Evolutionary conservation across 2,329 filamentous ascomycete species (phyloP), one percentile per base, ranked within the genome.

Genomic region (Fusarium longipes): DNA sequence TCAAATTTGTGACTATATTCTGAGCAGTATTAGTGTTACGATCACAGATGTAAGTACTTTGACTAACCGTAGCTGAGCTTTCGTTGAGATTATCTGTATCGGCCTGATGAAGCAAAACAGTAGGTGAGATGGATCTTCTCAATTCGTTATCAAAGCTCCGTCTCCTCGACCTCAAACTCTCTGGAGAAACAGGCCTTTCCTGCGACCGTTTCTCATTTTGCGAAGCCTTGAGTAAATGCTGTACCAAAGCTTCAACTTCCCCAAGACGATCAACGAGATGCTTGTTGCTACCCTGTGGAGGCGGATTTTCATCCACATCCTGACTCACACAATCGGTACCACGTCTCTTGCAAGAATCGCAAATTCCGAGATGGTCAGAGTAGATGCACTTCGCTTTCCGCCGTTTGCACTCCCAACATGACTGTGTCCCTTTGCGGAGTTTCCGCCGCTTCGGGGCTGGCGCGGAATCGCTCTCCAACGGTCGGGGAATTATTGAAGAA

Each of bases 331-430:
- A 86, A 36, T 67, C 64, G 0, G 78, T 76, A 1, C 79, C 77
- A 1, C 85, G 80, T 8, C 80, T 73, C 20, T 76, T 73, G 64
- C 85, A 88, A 4, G 78, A 79, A 20, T 78, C 74, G 56, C 85
- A 87, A 1, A 78, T 66, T 3, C 74, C 57, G 7, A 81, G 78
- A 5, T 75, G 67, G 6, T 78, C 70, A 12, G 76, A 72, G 59
- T 84, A 83, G 17, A 78, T 80, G 70, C 86, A 88, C 4, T 80
- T 77, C 7, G 83, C 79, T 75, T 88, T 88, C 24, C 84, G 80
- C 49, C 83, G 80, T 73, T 85, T 85, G 78, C 86, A 88, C 66
- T 87, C 84, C 84, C 85, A 87, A 72, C 86, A 87, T 56, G 84
- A 86, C 27, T 76, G 78, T 0, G 86, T 87, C n/a, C 86, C 86